phyloP scores from a whole-genome alignment of 2,329 filamentous ascomycete species.

The Arthroderma sp. region DNA sequence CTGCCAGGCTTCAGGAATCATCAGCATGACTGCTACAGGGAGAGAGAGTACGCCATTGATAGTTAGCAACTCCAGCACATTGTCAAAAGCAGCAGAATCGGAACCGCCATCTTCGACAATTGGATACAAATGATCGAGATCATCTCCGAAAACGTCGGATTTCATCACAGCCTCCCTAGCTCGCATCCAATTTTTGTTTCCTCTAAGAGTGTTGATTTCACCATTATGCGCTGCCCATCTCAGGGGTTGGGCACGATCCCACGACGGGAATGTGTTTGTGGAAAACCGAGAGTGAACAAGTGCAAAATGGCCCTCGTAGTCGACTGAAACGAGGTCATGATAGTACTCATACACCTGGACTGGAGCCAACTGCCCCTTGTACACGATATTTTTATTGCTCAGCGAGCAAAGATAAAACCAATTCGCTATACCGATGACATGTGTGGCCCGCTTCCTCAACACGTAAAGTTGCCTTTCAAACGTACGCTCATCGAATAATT shows the following conservation, averaged over 20 bases:
- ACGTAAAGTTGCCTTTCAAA: constrained; percentile 94
- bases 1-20: constrained; percentile 97
- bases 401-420: constrained; percentile 98
- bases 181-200: constrained; percentile 99
- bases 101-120: constrained; percentile 95
- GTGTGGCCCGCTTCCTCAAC: constrained; percentile 84
- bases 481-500: constrained; percentile 66
- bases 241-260: constrained; percentile 92
- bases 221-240: constrained; percentile 97
- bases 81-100: constrained; percentile 94
- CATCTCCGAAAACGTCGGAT: constrained; percentile 82
- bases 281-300: constrained; percentile 95
- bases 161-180: constrained; percentile 90
- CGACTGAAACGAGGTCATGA: constrained; percentile 89
- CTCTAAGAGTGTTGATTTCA: constrained; percentile 93
- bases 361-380: constrained; percentile 91
- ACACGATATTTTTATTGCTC: constrained; percentile 97
- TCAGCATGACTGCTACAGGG: constrained; percentile 93
- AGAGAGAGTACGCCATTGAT: constrained; percentile 94
- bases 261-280: constrained; percentile 95
- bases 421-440: constrained; percentile 88
- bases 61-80: constrained; percentile 81
- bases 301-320: constrained; percentile 94
- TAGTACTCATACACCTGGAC: constrained; percentile 97
- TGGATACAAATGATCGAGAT: constrained; percentile 79